Evolutionary conservation across 192 early-diverging fungal species (phyloP).

Genomic region (Coemansia sp.): DNA sequence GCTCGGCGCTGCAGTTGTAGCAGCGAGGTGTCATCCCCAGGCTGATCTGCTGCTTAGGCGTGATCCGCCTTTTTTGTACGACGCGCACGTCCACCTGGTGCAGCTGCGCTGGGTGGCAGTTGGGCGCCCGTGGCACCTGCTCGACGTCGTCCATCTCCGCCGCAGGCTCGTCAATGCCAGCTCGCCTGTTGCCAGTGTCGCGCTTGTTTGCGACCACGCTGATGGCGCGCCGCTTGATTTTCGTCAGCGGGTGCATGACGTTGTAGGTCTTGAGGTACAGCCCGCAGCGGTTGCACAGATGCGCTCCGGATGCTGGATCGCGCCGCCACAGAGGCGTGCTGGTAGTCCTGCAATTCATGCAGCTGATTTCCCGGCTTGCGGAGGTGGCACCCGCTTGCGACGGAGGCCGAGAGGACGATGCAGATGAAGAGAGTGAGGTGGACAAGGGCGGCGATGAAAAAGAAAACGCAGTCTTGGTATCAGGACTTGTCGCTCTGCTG

Average conservation of each 20-base stretch:
- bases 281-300: constrained; percentile 81
- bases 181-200: background rate
- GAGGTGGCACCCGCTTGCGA: background rate
- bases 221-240: constrained; percentile 45
- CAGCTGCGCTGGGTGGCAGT: constrained; percentile 40
- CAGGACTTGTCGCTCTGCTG: background rate
- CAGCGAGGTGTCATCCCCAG: constrained; percentile 59
- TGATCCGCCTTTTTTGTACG: constrained; percentile 26
- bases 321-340: constrained; percentile 80
- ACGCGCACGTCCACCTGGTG: constrained; percentile 17
- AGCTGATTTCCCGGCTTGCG: constrained; percentile 23
- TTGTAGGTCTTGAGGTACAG: constrained; percentile 57
- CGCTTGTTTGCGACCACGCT: constrained; percentile 10
- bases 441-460: too few species aligned
- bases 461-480: background rate
- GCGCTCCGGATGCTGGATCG: constrained; percentile 61
- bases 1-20: constrained; percentile 80
- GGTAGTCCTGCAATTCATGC: constrained; percentile 77
- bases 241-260: constrained; percentile 48
- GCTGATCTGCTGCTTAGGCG: constrained; percentile 55
- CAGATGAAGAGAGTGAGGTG: too few species aligned
- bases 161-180: constrained; percentile 45
- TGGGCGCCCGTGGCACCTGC: constrained; percentile 52
- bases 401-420: background rate
- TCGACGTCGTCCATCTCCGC: constrained; percentile 69